phyloP scores from a whole-genome alignment of 306 rosid species.

The Cicer chorassanicum region DNA sequence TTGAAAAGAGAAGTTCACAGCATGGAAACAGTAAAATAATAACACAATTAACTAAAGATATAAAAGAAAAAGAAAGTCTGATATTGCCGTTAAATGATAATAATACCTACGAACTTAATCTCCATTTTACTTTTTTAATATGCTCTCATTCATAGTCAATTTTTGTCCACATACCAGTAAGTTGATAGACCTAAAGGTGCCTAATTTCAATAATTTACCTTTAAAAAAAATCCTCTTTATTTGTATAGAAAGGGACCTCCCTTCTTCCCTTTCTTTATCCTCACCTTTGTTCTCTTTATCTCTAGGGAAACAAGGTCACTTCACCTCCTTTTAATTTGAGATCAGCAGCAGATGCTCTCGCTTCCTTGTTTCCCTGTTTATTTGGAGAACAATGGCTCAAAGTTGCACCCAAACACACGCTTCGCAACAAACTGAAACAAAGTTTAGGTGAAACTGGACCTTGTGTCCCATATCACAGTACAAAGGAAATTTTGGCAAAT shows the following conservation, averaged over 20 bases:
- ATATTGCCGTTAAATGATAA: background rate
- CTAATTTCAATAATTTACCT: background rate
- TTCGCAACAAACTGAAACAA: background rate
- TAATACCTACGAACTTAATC: background rate
- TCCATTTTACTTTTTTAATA: background rate
- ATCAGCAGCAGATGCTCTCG: background rate
- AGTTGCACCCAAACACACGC: background rate
- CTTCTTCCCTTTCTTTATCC: background rate
- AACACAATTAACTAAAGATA: slow-evolving; percentile 20
- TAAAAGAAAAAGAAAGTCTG: slow-evolving; percentile 20
- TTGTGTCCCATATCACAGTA: slow-evolving; percentile 5
- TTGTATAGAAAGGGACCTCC: background rate
- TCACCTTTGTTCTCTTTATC: background rate
- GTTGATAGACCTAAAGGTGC: background rate
- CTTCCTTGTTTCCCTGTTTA: background rate
- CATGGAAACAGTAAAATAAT: slow-evolving; percentile 18
- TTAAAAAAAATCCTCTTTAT: background rate
- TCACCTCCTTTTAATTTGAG: background rate
- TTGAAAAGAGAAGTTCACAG: slow-evolving; percentile 38
- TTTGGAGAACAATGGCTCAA: slow-evolving; percentile 6
- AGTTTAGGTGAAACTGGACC: background rate
- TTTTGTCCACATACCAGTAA: background rate
- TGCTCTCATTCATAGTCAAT: background rate
- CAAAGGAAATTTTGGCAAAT: slow-evolving; percentile 1
- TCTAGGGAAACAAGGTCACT: background rate